Evolutionary conservation across 2,329 filamentous ascomycete species (phyloP).

Genomic region (Ophiosphaerella narmari): DNA sequence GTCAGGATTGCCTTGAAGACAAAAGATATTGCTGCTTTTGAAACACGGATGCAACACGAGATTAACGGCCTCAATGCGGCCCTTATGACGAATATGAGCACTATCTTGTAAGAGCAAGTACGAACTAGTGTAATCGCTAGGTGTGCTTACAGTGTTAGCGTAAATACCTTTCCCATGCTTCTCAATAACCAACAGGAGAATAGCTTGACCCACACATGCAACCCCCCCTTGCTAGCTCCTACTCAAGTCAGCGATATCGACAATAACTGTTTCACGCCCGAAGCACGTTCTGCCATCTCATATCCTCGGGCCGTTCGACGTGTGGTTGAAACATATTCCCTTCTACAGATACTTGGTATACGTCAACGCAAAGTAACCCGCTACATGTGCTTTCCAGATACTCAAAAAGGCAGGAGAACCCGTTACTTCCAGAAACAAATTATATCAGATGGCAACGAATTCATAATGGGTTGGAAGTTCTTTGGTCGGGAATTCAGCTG

Average conservation of each 20-base stretch:
- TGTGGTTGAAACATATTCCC: too few relatives aligned
- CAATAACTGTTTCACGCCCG: too few relatives aligned
- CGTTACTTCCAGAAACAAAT: too few relatives aligned
- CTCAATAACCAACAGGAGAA: neutral
- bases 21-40: slow-evolving; percentile 12
- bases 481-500: slow-evolving; percentile 7
- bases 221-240: too few relatives aligned
- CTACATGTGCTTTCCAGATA: neutral
- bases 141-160: neutral
- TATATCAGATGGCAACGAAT: neutral
- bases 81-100: slow-evolving; percentile 6
- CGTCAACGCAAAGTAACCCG: neutral
- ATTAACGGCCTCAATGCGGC: slow-evolving; percentile 5
- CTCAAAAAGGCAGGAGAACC: neutral
- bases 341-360: neutral
- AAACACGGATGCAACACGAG: slow-evolving; percentile 11
- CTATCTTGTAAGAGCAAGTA: slow-evolving; percentile 8
- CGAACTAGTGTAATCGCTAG: neutral
- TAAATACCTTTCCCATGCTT: neutral
- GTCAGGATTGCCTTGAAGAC: slow-evolving; percentile 10
- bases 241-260: too few relatives aligned
- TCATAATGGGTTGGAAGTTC: neutral
- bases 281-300: too few relatives aligned
- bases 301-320: too few relatives aligned
- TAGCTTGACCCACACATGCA: too few relatives aligned